phyloP scores from a whole-genome alignment of 441 rosid species.

The Gossypium lobatum region DNA sequence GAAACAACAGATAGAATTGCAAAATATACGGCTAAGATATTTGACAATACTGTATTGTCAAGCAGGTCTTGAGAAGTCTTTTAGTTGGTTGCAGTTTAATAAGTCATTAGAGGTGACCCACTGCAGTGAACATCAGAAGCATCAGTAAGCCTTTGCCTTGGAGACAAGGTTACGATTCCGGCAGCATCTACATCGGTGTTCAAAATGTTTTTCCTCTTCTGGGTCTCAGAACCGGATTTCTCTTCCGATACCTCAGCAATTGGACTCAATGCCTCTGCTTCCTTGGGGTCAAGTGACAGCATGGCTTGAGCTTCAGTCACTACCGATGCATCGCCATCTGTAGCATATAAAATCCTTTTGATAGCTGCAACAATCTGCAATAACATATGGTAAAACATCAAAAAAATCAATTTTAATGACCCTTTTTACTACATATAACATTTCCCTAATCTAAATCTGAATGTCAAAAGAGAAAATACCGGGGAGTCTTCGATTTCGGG shows the following conservation, averaged over 20 bases:
- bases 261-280: slow-evolving; percentile 49
- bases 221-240: slow-evolving; percentile 45
- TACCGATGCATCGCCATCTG: slow-evolving; percentile 62
- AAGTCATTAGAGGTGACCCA: slow-evolving; percentile 87
- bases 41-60: slow-evolving; percentile 9
- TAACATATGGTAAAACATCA: not conserved
- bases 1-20: slow-evolving; percentile 11
- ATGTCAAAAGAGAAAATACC: slow-evolving; percentile 25
- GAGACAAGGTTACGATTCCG: slow-evolving; percentile 60
- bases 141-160: slow-evolving; percentile 80
- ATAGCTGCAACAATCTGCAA: slow-evolving; percentile 75
- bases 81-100: slow-evolving; percentile 31
- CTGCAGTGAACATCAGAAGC: slow-evolving; percentile 82
- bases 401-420: not conserved
- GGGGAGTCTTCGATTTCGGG: slow-evolving; percentile 57
- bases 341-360: slow-evolving; percentile 67
- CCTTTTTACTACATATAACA: not conserved
- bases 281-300: slow-evolving; percentile 34
- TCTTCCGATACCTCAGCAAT: slow-evolving; percentile 69
- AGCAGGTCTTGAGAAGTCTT: not conserved
- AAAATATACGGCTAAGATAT: not conserved
- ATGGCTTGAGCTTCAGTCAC: slow-evolving; percentile 67
- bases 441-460: not conserved
- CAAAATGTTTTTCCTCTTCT: slow-evolving; percentile 63
- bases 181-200: slow-evolving; percentile 73